A percentile compares a stretch with the other conserved stretches of the same genome.
phyloP scores from a whole-genome alignment of 257 asterid genomes.

The Rhazya stricta region DNA sequence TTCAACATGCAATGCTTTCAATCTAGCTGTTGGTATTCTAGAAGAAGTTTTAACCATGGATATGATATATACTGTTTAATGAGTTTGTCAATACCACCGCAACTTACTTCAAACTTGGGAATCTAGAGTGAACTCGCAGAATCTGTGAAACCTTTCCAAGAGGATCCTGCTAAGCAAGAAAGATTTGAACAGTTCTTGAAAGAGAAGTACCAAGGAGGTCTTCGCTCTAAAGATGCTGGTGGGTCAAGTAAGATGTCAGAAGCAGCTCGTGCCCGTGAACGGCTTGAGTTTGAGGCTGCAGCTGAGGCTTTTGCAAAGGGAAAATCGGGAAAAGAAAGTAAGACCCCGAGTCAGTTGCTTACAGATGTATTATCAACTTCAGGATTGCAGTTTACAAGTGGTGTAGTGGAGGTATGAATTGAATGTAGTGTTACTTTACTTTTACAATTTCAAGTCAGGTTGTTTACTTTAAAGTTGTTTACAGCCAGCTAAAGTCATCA shows the following conservation, averaged over 20 bases:
- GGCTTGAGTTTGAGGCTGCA: conserved; percentile 85
- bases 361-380: conserved; percentile 41
- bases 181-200: conserved; percentile 94
- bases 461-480: conserved; percentile 16
- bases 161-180: conserved; percentile 77
- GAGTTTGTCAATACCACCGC: neutral
- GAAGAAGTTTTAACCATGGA: neutral
- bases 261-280: conserved; percentile 97
- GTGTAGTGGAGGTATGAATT: conserved; percentile 58
- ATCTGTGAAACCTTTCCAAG: conserved; percentile 54
- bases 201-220: conserved; percentile 94
- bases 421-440: conserved; percentile 10
- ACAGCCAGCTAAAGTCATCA: conserved; percentile 46
- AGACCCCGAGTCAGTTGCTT: conserved; percentile 45
- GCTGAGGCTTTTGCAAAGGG: conserved; percentile 60
- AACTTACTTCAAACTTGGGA: neutral
- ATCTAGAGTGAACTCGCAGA: conserved; percentile 53
- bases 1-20: conserved; percentile 6
- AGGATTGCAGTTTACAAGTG: conserved; percentile 68
- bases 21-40: neutral
- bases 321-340: conserved; percentile 40
- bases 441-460: conserved; percentile 11
- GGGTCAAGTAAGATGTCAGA: conserved; percentile 90
- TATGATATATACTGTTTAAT: neutral
- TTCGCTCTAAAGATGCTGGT: conserved; percentile 74